Base-by-base conservation (phyloP, 2,329 filamentous ascomycete genomes). In the Colletotrichum lentis region DNA sequence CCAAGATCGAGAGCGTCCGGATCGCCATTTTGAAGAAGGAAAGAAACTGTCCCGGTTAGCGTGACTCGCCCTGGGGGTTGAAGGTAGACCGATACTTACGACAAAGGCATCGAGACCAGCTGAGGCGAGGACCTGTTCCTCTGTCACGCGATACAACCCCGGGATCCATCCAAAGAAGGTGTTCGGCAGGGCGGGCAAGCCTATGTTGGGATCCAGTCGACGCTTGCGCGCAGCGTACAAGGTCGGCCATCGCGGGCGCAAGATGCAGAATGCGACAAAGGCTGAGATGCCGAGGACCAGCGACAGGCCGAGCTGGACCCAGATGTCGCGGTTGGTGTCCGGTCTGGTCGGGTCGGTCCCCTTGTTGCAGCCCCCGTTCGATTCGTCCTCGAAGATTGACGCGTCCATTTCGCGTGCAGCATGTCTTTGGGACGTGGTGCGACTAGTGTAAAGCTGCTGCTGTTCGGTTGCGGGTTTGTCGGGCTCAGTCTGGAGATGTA, bases 11-110 rank as follows among this genome's bases (percentile, higher is more conserved):
- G 58, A 98, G 90, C 73, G 97, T 91, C 70, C 91, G 92, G 72
- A 94, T 92, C 14, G 95, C 91, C 88, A 98, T 96, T 77, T 94
- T 96, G 84, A 97, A 98, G 80, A 99, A 99, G 18, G 91, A 88
- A 16, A 99, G 84, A 76, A 99, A 97, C 86, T 81, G 31, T 16
- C 3, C 27, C 2, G 16, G 56, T 71, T 12, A 71, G 63, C 14
- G 18, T 11, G 24, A 8, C 12, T 1, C 10, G 5, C 4, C 7
- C 8, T 12, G 6, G 2, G 1, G 6, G 11, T 16, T 2, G 1
- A n/a, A 31, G 11, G 16, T 0, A n/a, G 18, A 5, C 64, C 20
- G 11, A 8, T 16, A 83, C 86, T 73, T 80, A 92, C 91, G 72
- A 97, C 96, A 80, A 93, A 99, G 58, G 96, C 96, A 81, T 99